Percentiles rank a stretch among this genome's conserved stretches.
These are phyloP conservation scores for Pseudognaphalium luteoalbum DNA, from an alignment of 129 eudicot genomes.

Conservation along the genomic window DNA sequence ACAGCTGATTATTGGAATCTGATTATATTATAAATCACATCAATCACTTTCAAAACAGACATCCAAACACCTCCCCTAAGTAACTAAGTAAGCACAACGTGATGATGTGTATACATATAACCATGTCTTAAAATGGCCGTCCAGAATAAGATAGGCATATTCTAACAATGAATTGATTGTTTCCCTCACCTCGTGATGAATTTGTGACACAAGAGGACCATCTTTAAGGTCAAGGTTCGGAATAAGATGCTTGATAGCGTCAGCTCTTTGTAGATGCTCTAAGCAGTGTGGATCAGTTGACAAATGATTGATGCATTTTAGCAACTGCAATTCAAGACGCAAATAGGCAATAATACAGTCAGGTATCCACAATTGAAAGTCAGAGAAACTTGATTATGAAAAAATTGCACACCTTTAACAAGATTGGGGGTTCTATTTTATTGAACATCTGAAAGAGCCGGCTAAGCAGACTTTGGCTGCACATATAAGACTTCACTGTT, in stretches of 20 bases:
- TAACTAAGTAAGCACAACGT: background rate
- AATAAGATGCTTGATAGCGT: constrained; percentile 84
- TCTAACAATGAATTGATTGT: background rate
- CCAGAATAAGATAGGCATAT: constrained; percentile 12
- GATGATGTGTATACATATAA: background rate
- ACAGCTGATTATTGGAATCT: background rate
- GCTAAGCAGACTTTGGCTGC: constrained; percentile 87
- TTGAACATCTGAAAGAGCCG: constrained; percentile 99
- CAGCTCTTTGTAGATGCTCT: constrained; percentile 94
- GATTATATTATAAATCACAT: background rate
- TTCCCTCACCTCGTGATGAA: constrained; percentile 86
- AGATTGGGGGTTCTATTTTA: constrained; percentile 85
- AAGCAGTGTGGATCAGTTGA: constrained; percentile 95
- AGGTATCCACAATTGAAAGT: constrained; percentile 5
- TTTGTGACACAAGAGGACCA: constrained; percentile 82
- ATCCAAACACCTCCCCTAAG: background rate
- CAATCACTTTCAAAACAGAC: background rate
- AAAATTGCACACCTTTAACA: constrained; percentile 61
- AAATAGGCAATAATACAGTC: constrained; percentile 1
- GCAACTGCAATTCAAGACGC: constrained; percentile 38
- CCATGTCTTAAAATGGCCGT: background rate
- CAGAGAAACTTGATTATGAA: background rate
- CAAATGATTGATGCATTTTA: constrained; percentile 86
- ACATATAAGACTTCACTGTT: constrained; percentile 90
- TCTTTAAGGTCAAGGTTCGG: constrained; percentile 97